Conservation (phyloP, 345 rosid species). For the Linum tenue region DNA sequence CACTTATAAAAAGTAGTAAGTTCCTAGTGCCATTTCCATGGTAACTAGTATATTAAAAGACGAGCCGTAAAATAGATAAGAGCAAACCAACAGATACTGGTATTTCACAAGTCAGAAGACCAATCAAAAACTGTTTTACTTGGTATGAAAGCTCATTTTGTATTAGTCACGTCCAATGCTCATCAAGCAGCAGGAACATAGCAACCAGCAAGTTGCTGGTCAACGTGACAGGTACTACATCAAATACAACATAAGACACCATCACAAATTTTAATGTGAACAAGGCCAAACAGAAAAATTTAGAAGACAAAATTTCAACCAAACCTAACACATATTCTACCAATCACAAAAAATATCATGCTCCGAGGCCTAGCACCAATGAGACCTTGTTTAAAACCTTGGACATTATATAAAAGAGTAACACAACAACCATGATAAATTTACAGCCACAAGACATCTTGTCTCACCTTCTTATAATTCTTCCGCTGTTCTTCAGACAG, state of each 20-base stretch:
- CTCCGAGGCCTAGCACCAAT: too few species aligned
- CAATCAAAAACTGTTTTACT: too few species aligned
- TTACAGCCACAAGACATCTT: background rate
- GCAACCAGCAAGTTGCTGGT: too few species aligned
- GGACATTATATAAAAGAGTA: background rate
- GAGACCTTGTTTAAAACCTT: too few species aligned
- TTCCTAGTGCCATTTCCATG: background rate
- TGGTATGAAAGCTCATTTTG: too few species aligned
- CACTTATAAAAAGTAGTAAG: background rate
- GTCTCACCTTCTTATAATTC: conserved; percentile 65
- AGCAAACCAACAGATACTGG: background rate
- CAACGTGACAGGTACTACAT: too few species aligned
- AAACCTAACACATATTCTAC: background rate
- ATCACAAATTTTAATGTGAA: too few species aligned
- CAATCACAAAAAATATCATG: background rate
- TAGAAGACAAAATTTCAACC: background rate
- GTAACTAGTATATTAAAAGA: background rate
- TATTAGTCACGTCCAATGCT: too few species aligned
- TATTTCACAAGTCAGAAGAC: too few species aligned
- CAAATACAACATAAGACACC: too few species aligned
- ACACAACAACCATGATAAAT: background rate
- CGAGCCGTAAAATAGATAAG: background rate
- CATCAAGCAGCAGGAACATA: too few species aligned
- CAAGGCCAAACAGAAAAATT: background rate
- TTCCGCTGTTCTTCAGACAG: conserved; percentile 76